Base-by-base conservation (phyloP, 305 asterid species). In the Plantago lanceolata region DNA sequence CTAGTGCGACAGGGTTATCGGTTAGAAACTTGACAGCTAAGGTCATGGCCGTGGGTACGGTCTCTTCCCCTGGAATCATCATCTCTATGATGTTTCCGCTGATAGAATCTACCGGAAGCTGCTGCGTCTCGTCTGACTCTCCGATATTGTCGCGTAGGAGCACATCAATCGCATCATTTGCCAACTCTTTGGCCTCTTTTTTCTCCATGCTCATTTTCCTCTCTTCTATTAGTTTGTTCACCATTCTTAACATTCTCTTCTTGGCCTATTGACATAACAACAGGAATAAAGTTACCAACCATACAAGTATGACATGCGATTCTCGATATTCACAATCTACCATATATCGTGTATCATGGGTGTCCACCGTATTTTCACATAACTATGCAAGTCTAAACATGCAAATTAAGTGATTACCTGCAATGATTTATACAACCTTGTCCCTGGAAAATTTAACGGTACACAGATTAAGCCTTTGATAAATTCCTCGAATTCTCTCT, bases 61-160 rank as follows among this genome's bases (percentile, higher is more conserved):
- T 86, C 82, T 88, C 96, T 64, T 86, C 95, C 0, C 98, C 96
- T 0, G 98, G 96, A 60, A 88, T 86, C 96, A 91, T 91, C 95
- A 91, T 82, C 76, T 86, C 98, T 40, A 93, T 70, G 18, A 93
- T 74, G 73, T 93, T 93, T 8, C 79, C 87, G 44, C 85, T 74
- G 67, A 89, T 78, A 48, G 81, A 78, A 74, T 93, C 90, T 33
- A 71, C 55, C 58, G 93, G 80, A 64, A 83, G 75, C 1, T 73
- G 74, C 19, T 65, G 62, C 20, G 72, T 48, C 71, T 71, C 88
- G 2, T 79, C 90, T 0, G 80, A 76, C 51, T 76, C 84, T 1
- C 75, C 79, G 5, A 66, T 19, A 59, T 59, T 44, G 44, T 87
- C 93, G 6, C 85, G 79, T 62, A 93, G 75, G 31, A 93, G 78